These are phyloP conservation scores for Dicorynia guianensis DNA, from an alignment of 306 rosid genomes.

Conservation along the genomic window DNA sequence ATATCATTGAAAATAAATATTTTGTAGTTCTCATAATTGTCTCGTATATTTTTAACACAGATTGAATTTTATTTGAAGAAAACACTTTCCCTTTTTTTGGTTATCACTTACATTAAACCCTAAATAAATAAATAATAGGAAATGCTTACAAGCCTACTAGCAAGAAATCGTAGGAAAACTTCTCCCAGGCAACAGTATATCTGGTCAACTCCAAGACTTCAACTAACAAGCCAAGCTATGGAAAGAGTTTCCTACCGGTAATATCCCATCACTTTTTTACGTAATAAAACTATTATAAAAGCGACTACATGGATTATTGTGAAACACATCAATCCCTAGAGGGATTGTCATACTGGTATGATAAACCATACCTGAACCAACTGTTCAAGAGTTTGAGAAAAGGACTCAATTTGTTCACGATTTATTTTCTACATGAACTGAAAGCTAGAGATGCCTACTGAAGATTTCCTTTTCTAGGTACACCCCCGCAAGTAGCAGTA, in stretches of 20 bases:
- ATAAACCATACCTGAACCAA: not conserved
- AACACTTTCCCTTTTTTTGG: no score
- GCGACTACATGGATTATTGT: not conserved
- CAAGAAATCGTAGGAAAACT: no score
- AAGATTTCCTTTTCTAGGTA: not conserved
- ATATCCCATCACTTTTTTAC: not conserved
- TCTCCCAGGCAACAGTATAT: no score
- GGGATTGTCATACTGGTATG: not conserved
- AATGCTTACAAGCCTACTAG: no score
- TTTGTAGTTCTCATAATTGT: no score
- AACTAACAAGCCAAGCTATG: not conserved
- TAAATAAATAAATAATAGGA: no score
- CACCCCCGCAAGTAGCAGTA: slow-evolving; percentile 4
- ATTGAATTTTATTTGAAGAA: no score
- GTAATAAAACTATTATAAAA: not conserved
- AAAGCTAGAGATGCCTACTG: not conserved
- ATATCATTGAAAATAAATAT: no score
- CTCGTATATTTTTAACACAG: no score
- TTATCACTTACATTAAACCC: no score
- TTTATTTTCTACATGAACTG: slow-evolving; percentile 15
- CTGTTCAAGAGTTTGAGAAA: not conserved
- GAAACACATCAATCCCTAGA: not conserved
- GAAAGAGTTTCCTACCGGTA: not conserved
- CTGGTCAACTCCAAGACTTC: no score
- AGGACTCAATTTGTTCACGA: not conserved